These are phyloP conservation scores for Nannizziopsis arthrosporioides DNA, from an alignment of 2,329 filamentous ascomycete species.

Conservation along the genomic window DNA sequence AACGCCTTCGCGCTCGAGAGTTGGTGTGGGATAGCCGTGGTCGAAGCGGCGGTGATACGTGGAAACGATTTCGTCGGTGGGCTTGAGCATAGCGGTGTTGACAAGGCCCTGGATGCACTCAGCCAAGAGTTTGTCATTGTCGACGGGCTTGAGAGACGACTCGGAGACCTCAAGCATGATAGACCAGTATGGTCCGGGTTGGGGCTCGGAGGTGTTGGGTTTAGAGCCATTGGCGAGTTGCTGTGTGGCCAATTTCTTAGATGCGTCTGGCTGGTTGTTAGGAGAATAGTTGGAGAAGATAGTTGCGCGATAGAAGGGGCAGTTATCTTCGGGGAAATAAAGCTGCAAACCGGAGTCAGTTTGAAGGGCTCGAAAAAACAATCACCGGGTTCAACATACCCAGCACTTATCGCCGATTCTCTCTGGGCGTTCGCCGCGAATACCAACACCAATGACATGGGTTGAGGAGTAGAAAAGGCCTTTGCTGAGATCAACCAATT, in stretches of 20 bases:
- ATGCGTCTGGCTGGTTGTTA: constrained; percentile 81
- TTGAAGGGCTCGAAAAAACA: too few relatives aligned
- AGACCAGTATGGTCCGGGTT: constrained; percentile 91
- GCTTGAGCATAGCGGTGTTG: constrained; percentile 93
- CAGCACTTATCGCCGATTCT: constrained; percentile 99
- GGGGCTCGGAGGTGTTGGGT: constrained; percentile 56
- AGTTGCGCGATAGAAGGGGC: constrained; percentile 97
- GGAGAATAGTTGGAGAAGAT: constrained; percentile 99
- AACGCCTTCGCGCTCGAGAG: constrained; percentile 87
- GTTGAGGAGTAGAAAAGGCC: constrained; percentile 93
- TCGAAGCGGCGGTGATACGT: constrained; percentile 97
- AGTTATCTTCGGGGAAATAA: constrained; percentile 98
- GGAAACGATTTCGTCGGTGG: constrained; percentile 87
- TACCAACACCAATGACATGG: constrained; percentile 90
- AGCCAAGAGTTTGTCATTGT: constrained; percentile 69
- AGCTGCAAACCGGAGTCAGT: constrained; percentile 40
- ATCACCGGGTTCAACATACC: constrained; percentile 49
- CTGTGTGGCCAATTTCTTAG: constrained; percentile 73
- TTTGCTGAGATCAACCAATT: constrained; percentile 73
- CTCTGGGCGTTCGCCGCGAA: constrained; percentile 82
- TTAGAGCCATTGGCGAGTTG: constrained; percentile 78
- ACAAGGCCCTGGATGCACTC: constrained; percentile 93
- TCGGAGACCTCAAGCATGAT: constrained; percentile 99
- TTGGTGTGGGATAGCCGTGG: constrained; percentile 93
- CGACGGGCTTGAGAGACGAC: constrained; percentile 87